A percentile compares a stretch with the other conserved stretches of the same genome.
These are phyloP conservation scores for Neofusicoccum parvum DNA, from an alignment of 2,329 filamentous ascomycete genomes.

Conservation along the genomic window DNA sequence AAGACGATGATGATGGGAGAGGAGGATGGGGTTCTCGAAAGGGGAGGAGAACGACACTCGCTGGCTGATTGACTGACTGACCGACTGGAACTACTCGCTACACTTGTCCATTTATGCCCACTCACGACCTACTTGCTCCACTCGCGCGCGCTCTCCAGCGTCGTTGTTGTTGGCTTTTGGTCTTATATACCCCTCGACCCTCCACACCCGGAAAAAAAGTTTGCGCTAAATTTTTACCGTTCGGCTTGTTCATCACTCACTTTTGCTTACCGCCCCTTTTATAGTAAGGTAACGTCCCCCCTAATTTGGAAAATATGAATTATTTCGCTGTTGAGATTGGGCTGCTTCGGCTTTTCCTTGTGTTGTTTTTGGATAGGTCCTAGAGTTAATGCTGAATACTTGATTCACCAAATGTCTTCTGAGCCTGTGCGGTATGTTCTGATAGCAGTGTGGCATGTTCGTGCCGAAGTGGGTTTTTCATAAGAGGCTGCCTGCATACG, in stretches of 20 bases:
- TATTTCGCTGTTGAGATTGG: no score
- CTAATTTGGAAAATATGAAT: not conserved
- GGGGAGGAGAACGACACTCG: not conserved
- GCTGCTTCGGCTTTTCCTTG: no score
- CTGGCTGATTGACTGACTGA: not conserved
- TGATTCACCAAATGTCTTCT: no score
- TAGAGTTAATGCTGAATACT: no score
- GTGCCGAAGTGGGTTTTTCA: no score
- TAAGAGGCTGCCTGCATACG: no score
- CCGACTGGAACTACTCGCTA: not conserved
- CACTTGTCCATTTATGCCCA: slow-evolving; percentile 2
- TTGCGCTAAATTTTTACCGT: not conserved
- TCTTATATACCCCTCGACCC: slow-evolving; percentile 2
- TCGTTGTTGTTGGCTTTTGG: not conserved
- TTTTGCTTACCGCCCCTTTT: not conserved
- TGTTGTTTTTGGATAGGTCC: no score
- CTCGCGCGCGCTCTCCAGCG: no score
- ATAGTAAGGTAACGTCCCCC: slow-evolving; percentile 1
- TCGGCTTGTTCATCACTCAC: slow-evolving; percentile 2
- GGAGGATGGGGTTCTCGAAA: not conserved
- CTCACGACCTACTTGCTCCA: not conserved
- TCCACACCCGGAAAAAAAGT: slow-evolving; percentile 6
- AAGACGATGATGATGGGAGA: not conserved
- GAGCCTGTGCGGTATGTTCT: no score
- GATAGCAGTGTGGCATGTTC: no score